Percentiles rank a stretch among this genome's conserved stretches.
Evolutionary conservation across 2,329 filamentous ascomycete species (phyloP).

Genomic region (Daldinia sp.): DNA sequence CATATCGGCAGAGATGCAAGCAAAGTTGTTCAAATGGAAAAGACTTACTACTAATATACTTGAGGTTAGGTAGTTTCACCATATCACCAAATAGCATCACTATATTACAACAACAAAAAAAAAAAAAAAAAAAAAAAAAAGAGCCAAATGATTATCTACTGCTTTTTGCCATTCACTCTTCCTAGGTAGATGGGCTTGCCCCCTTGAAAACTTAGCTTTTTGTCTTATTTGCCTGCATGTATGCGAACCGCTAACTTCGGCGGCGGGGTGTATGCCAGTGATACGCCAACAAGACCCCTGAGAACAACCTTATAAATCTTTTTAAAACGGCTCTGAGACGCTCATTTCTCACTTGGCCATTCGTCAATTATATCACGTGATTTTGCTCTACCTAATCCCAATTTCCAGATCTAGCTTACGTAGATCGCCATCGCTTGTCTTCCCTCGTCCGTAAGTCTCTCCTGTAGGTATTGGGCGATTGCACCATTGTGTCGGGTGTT

Average conservation of each 20-base stretch:
- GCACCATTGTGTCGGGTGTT: slow-evolving; percentile 76
- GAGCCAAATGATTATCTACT: not conserved
- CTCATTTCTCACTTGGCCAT: slow-evolving; percentile 23
- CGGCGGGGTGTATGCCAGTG: not conserved
- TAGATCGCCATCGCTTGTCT: slow-evolving; percentile 62
- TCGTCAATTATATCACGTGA: slow-evolving; percentile 18
- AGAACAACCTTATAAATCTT: not conserved
- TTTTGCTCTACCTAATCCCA: slow-evolving; percentile 27
- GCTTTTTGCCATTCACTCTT: not conserved
- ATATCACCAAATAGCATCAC: not conserved
- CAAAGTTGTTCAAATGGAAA: not conserved
- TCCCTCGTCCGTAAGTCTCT: slow-evolving; percentile 72
- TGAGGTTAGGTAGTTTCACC: too few species aligned
- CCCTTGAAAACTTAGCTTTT: not conserved
- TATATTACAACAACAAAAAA: not conserved
- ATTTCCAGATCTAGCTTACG: slow-evolving; percentile 45
- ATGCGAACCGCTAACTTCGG: not conserved
- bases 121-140: too few species aligned
- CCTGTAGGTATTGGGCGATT: slow-evolving; percentile 72
- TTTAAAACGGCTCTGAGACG: slow-evolving; percentile 19
- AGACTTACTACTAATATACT: too few species aligned
- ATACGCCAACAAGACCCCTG: slow-evolving; percentile 4
- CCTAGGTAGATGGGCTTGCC: not conserved
- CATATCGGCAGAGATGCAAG: not conserved
- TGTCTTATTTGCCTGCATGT: slow-evolving; percentile 3